Conservation (phyloP, 805 yeast genomes). For the Lipomyces sp. region DNA sequence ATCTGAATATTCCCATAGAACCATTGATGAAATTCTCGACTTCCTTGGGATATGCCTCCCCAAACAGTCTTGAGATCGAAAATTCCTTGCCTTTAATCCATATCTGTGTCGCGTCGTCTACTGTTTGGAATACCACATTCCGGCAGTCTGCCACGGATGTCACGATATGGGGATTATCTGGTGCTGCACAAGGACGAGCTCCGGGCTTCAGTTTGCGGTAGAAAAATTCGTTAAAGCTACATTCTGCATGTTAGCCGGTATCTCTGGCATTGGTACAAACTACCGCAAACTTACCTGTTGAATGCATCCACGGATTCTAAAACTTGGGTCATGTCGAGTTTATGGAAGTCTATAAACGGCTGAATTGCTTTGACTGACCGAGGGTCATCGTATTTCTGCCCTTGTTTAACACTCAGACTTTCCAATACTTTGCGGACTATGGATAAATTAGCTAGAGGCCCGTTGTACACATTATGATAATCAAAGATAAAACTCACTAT, state of each 20-base stretch:
- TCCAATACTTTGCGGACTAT: constrained; percentile 55
- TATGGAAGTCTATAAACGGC: constrained; percentile 78
- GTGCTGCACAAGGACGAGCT: constrained; percentile 67
- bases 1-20: constrained; percentile 71
- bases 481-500: constrained; percentile 33
- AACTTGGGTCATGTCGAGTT: constrained; percentile 73
- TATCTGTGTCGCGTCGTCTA: constrained; percentile 60
- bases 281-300: constrained; percentile 40
- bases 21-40: constrained; percentile 46
- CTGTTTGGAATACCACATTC: constrained; percentile 61
- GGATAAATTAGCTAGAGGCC: too few species aligned
- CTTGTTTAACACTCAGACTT: constrained; percentile 74
- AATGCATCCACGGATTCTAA: constrained; percentile 50
- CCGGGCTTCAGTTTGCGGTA: constrained; percentile 71
- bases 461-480: too few species aligned
- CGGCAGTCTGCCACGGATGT: constrained; percentile 88
- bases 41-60: constrained; percentile 41
- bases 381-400: constrained; percentile 73
- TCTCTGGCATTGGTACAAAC: not conserved
- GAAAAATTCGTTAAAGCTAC: constrained; percentile 80
- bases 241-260: too few species aligned
- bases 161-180: constrained; percentile 47
- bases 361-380: constrained; percentile 62
- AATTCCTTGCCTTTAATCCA: constrained; percentile 91
- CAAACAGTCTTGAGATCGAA: constrained; percentile 59